phyloP scores from a whole-genome alignment of 306 rosid species.

The Mucuna pruriens region DNA sequence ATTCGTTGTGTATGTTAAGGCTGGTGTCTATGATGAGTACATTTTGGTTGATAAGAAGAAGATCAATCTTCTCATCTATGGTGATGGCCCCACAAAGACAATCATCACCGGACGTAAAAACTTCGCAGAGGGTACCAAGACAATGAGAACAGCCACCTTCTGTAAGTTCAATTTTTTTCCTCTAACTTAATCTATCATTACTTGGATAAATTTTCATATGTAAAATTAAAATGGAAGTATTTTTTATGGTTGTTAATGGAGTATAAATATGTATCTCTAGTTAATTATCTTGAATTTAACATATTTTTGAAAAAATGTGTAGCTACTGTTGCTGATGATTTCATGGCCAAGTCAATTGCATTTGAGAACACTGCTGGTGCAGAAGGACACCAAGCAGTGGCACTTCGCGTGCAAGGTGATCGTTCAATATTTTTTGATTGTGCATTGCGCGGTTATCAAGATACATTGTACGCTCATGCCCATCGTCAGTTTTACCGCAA shows the following conservation, averaged over 20 bases:
- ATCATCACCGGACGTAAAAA: conserved; percentile 64
- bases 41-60: conserved; percentile 31
- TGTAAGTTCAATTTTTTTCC: conserved; percentile 27
- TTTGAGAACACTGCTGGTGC: conserved; percentile 76
- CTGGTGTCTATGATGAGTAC: conserved; percentile 61
- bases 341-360: conserved; percentile 61
- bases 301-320: not conserved
- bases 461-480: conserved; percentile 59
- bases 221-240: too few species aligned
- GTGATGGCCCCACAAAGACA: conserved; percentile 68
- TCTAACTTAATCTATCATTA: too few species aligned
- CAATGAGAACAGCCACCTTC: conserved; percentile 58
- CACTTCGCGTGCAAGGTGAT: conserved; percentile 61
- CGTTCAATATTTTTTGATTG: conserved; percentile 55
- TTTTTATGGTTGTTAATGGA: too few species aligned
- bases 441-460: conserved; percentile 65
- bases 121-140: conserved; percentile 40
- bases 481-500: conserved; percentile 68
- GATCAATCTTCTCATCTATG: conserved; percentile 59
- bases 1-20: conserved; percentile 67
- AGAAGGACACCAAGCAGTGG: conserved; percentile 69
- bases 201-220: too few species aligned
- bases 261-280: too few species aligned
- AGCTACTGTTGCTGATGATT: conserved; percentile 44
- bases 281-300: too few species aligned